Evolutionary conservation across 2,329 filamentous ascomycete species (phyloP).

Genomic region (Didymella lethalis): DNA sequence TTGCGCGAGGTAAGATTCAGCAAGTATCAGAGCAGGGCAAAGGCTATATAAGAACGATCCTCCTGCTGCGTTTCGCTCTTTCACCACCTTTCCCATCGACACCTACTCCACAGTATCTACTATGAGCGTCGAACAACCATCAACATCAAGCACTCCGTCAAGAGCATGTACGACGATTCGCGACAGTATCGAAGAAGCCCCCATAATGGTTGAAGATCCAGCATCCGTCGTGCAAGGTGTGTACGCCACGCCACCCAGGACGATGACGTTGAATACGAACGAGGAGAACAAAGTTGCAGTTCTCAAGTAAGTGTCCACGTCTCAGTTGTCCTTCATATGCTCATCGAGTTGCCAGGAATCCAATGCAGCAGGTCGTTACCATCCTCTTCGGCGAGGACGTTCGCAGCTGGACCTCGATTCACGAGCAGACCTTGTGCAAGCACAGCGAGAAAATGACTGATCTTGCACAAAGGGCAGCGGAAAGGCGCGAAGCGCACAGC

Average conservation of each 20-base stretch:
- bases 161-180: neutral
- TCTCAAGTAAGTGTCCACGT: neutral
- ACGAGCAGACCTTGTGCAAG: conserved; percentile 23
- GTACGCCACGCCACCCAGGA: neutral
- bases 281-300: neutral
- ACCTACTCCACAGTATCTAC: neutral
- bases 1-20: conserved; percentile 1
- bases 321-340: neutral
- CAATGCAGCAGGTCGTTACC: conserved; percentile 24
- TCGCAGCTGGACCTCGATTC: conserved; percentile 9
- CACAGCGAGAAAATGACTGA: conserved; percentile 20
- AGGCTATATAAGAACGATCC: neutral
- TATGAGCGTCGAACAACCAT: neutral
- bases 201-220: neutral
- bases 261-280: neutral
- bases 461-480: conserved; percentile 15
- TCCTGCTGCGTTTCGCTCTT: neutral
- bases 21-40: neutral
- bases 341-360: conserved; percentile 1
- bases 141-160: neutral
- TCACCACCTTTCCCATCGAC: neutral
- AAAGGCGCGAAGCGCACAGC: neutral
- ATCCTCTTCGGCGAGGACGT: conserved; percentile 26
- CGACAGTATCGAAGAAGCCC: neutral
- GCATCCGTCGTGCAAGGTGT: neutral